Percentiles rank a stretch among this genome's conserved stretches.
Evolutionary conservation across 1,284 basidiomycete genomes (phyloP).

Genomic region (Ceratobasidium sp.): DNA sequence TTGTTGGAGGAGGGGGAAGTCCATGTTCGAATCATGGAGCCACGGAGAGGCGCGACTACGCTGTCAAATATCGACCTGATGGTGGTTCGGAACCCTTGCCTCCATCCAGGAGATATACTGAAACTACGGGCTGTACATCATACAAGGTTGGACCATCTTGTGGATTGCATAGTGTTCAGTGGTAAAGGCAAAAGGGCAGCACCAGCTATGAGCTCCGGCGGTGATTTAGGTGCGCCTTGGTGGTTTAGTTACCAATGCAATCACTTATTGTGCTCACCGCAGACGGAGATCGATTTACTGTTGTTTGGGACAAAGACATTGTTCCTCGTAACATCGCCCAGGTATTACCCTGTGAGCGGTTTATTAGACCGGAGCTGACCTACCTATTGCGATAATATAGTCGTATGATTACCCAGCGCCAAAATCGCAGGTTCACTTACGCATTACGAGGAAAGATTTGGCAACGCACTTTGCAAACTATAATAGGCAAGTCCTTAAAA

Average conservation of each 20-base stretch:
- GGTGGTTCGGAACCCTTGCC: slow-evolving; percentile 68
- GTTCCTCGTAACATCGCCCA: slow-evolving; percentile 62
- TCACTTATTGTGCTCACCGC: slow-evolving; percentile 6
- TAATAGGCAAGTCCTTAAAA: slow-evolving; percentile 56
- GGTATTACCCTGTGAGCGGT: slow-evolving; percentile 47
- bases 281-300: slow-evolving; percentile 67
- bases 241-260: slow-evolving; percentile 3
- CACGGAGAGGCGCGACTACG: slow-evolving; percentile 59
- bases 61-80: slow-evolving; percentile 65
- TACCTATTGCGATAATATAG: slow-evolving; percentile 47
- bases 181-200: slow-evolving; percentile 64
- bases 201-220: slow-evolving; percentile 71
- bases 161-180: slow-evolving; percentile 70
- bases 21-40: slow-evolving; percentile 62
- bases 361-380: background rate
- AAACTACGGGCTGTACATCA: slow-evolving; percentile 65
- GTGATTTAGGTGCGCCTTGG: slow-evolving; percentile 61
- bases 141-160: slow-evolving; percentile 58
- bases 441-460: slow-evolving; percentile 61
- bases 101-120: slow-evolving; percentile 71
- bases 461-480: slow-evolving; percentile 68
- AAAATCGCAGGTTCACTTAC: slow-evolving; percentile 56
- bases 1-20: slow-evolving; percentile 67
- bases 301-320: slow-evolving; percentile 69
- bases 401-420: slow-evolving; percentile 70